Evolutionary conservation across 176 grass and related monocot genomes (phyloP), one percentile per base, ranked within the genome.

Genomic region (Eleusine coracana): DNA sequence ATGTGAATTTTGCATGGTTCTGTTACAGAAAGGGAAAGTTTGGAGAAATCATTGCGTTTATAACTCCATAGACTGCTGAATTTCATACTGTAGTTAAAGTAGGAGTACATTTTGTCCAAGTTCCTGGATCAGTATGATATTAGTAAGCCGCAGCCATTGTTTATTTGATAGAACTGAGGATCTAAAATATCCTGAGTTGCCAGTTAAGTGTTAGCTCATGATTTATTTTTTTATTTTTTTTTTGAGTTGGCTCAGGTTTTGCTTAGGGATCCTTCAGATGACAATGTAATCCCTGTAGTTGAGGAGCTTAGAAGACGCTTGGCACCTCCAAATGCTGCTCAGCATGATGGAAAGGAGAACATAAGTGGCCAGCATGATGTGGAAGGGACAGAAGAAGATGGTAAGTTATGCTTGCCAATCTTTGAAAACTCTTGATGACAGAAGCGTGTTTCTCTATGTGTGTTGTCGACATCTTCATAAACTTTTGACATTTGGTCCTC

Each of bases 221-320:
- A 34, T 61, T 69, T 10, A 13, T 62, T 77, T 71, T 68, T 10
- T 34, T 34, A 1, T 15, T 61, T 77, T 25, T 25, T 25, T 25
- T 25, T 72, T 70, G 9, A 7, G 13, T 74, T 46, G 62, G 75
- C 23, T 71, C 77, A 98, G 95, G 90, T 98, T 70, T 86, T 98
- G 82, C 90, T 98, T 74, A 94, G 95, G 73, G 92, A 98, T 69
- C 95, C 95, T 73, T 86, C 52, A 29, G 92, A 95, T 61, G 92
- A 92, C 21, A 91, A 88, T 93, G 95, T 98, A 14, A 89, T 89
- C 64, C 95, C 95, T 12, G 87, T 98, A 14, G 92, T 95, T 74
- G 88, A 95, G 86, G 90, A 98, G 88, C 90, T 98, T 45, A 80
- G 82, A 42, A 95, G 92, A 58, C 86, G 90, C 46, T 75, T 98